Conservation (phyloP, 2,329 filamentous ascomycete species). For the Aspergillus candidus region DNA sequence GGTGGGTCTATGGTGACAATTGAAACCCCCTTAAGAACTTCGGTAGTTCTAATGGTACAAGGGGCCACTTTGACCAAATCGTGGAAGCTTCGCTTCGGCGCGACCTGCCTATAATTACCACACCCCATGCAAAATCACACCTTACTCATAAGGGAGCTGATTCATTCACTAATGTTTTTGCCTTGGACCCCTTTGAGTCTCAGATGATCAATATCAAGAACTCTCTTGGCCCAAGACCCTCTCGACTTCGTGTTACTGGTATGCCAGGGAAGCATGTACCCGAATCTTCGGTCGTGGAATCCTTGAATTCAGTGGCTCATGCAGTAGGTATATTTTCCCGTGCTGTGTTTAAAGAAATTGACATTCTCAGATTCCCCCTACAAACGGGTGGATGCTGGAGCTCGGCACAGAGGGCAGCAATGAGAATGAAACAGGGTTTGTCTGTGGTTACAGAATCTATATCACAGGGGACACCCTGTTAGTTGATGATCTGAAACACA, state of each 20-base stretch:
- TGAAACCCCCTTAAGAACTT: not conserved
- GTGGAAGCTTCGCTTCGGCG: slow-evolving; percentile 48
- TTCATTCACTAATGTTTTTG: slow-evolving; percentile 50
- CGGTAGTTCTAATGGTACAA: slow-evolving; percentile 4
- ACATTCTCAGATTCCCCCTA: slow-evolving; percentile 49
- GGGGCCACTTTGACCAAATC: slow-evolving; percentile 50
- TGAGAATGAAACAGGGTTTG: slow-evolving; percentile 27
- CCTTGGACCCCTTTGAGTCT: slow-evolving; percentile 52
- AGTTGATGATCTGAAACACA: slow-evolving; percentile 56
- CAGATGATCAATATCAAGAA: slow-evolving; percentile 41
- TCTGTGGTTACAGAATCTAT: slow-evolving; percentile 55
- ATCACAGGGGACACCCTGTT: slow-evolving; percentile 62
- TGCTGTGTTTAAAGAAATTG: not conserved
- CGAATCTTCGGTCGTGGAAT: slow-evolving; percentile 33
- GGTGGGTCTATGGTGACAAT: slow-evolving; percentile 17
- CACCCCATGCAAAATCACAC: slow-evolving; percentile 53
- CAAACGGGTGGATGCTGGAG: slow-evolving; percentile 62
- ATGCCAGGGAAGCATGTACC: slow-evolving; percentile 62
- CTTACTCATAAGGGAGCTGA: slow-evolving; percentile 44
- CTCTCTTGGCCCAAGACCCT: slow-evolving; percentile 18
- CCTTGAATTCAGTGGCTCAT: slow-evolving; percentile 43
- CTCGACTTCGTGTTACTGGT: slow-evolving; percentile 52
- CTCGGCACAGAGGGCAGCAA: slow-evolving; percentile 41
- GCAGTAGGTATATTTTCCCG: slow-evolving; percentile 31
- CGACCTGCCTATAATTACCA: slow-evolving; percentile 57